phyloP scores from a whole-genome alignment of 192 early-diverging fungal species.

The Coemansia sp. region DNA sequence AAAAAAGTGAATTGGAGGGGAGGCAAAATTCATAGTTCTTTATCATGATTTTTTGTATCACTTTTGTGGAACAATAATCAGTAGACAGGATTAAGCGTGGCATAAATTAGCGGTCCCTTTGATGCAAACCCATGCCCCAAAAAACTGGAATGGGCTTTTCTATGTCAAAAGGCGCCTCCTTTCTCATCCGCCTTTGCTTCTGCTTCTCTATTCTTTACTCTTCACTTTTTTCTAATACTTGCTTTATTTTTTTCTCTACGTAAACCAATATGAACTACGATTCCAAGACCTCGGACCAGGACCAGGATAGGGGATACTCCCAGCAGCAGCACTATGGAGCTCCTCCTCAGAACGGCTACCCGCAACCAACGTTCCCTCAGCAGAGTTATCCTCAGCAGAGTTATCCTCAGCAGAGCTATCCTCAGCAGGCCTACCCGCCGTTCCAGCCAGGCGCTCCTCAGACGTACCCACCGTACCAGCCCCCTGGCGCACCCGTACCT shows the following conservation, averaged over 20 bases:
- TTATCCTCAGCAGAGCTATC: conserved; percentile 10
- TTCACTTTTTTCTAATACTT: background rate
- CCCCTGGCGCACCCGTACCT: background rate
- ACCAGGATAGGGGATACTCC: background rate
- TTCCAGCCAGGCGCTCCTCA: background rate
- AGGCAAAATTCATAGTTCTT: background rate
- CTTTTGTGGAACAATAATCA: background rate
- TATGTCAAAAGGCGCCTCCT: background rate
- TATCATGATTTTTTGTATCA: background rate
- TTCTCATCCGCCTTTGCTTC: background rate
- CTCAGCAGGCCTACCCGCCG: background rate
- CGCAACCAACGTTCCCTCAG: background rate
- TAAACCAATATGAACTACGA: background rate
- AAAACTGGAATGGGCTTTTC: background rate
- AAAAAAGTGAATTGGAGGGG: background rate
- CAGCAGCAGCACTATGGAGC: background rate
- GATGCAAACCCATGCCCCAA: background rate
- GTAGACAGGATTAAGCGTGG: background rate
- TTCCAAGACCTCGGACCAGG: background rate
- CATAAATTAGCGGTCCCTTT: background rate
- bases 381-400: conserved; percentile 8
- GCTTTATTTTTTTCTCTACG: background rate
- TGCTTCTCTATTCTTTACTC: background rate
- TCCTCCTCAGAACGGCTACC: background rate
- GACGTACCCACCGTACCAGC: background rate